A percentile compares a stretch with the other conserved stretches of the same genome.
These are phyloP conservation scores for Peronosclerospora sorghi DNA, from an alignment of 352 stramenopile species.

Conservation along the genomic window DNA sequence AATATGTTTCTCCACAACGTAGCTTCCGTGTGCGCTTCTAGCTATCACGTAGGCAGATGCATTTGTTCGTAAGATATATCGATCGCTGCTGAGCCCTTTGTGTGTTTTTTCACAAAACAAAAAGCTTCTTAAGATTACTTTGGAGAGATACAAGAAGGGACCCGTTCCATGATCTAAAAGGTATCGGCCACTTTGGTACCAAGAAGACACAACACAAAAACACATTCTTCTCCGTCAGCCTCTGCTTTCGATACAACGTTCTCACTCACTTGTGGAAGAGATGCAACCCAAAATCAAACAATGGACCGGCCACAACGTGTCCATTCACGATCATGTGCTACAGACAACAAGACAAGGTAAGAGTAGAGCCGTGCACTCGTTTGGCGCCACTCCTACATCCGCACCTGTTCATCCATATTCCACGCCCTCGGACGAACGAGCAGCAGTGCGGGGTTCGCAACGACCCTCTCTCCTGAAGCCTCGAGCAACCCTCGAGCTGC, in stretches of 20 bases:
- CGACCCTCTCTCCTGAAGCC: slow-evolving; percentile 14
- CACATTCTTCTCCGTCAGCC: background rate
- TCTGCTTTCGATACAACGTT: background rate
- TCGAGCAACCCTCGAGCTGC: slow-evolving; percentile 59
- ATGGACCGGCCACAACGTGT: slow-evolving; percentile 67
- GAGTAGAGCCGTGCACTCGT: background rate
- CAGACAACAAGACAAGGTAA: slow-evolving; percentile 1
- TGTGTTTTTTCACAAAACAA: background rate
- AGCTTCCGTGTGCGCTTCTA: slow-evolving; percentile 90
- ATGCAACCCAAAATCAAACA: slow-evolving; percentile 94
- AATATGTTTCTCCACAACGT: slow-evolving; percentile 94
- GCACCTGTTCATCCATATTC: slow-evolving; percentile 91
- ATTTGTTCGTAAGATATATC: background rate
- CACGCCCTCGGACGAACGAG: slow-evolving; percentile 88
- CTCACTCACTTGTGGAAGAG: slow-evolving; percentile 88
- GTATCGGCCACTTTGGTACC: slow-evolving; percentile 37
- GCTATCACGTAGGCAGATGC: slow-evolving; percentile 12
- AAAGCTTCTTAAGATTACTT: slow-evolving; percentile 22
- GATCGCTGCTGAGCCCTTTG: no score
- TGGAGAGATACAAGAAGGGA: slow-evolving; percentile 92
- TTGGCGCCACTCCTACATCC: background rate
- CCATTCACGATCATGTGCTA: slow-evolving; percentile 88
- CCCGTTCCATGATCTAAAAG: slow-evolving; percentile 66
- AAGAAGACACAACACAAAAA: background rate
- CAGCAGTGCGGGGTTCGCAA: slow-evolving; percentile 59